phyloP scores from a whole-genome alignment of 441 rosid species.

The Gossypium davidsonii region DNA sequence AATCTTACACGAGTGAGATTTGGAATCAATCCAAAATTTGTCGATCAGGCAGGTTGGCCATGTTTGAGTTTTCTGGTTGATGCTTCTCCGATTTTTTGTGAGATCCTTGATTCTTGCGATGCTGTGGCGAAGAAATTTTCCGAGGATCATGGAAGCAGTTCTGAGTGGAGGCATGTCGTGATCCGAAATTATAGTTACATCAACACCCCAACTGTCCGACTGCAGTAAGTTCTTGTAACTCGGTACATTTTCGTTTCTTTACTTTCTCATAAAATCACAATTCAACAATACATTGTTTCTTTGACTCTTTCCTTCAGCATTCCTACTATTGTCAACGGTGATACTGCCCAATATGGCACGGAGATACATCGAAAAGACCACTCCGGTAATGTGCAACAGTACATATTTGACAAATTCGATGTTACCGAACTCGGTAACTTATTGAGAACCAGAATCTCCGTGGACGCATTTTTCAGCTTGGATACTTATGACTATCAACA shows the following conservation, averaged over 20 bases:
- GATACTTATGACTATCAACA: slow-evolving; percentile 68
- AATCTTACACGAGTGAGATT: slow-evolving; percentile 41
- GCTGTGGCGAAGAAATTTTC: slow-evolving; percentile 30
- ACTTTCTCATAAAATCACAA: neutral
- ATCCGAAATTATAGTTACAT: slow-evolving; percentile 22
- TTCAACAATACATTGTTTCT: neutral
- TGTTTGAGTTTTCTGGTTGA: slow-evolving; percentile 66
- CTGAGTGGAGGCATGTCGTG: slow-evolving; percentile 65
- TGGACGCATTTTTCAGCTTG: slow-evolving; percentile 57
- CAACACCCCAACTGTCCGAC: slow-evolving; percentile 45
- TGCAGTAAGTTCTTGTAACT: slow-evolving; percentile 56
- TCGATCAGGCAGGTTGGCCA: slow-evolving; percentile 57
- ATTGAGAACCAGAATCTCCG: slow-evolving; percentile 34
- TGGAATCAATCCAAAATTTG: slow-evolving; percentile 45
- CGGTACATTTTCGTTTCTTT: neutral
- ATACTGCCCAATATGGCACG: slow-evolving; percentile 42
- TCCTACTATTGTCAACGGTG: slow-evolving; percentile 36
- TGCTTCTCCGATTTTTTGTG: slow-evolving; percentile 37
- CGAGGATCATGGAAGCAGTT: slow-evolving; percentile 50
- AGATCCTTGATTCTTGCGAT: slow-evolving; percentile 60
- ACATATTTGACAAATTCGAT: slow-evolving; percentile 41
- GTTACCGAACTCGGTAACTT: slow-evolving; percentile 38
- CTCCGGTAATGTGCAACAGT: slow-evolving; percentile 44
- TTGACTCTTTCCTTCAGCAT: slow-evolving; percentile 38
- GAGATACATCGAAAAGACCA: slow-evolving; percentile 61